Base-by-base conservation (phyloP, 495 filamentous ascomycete species). In the Xanthoparmelia taractica region DNA sequence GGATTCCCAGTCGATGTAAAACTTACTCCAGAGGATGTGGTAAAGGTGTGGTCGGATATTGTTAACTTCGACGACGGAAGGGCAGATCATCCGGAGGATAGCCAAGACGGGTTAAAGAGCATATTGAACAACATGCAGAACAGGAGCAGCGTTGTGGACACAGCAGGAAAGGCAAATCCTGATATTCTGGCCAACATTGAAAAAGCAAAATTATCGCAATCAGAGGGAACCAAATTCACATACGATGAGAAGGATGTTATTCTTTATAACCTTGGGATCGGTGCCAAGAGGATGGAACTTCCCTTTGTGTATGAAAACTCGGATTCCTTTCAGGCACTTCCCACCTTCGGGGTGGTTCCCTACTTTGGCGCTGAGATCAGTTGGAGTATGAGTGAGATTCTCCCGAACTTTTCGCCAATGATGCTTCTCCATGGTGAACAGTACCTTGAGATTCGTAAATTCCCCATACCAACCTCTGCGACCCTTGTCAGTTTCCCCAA, bases 341-440 rank as follows among this genome's bases (percentile, higher is more conserved):
- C 94, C 47, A 96, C 92, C 37, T 98, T 89, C 74, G 94, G 91
- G 75, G 95, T 97, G 59, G 84, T 98, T 72, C 95, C 94, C 23
- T 87, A 85, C 73, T 97, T 98, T 78, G 87, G 88, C 79, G 86
- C 92, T 67, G 79, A 85, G 65, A 79, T 83, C 58, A 91, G 95
- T 59, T 98, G 87, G 80, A 84, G 78, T 78, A 78, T 93, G 67
- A 82, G 86, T 65, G 90, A 96, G 31, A 78, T 98, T 65, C 86
- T 97, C 48, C 90, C 91, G 71, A 90, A 97, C 78, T 98, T 96
- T 83, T 89, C 83, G 8, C 93, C 92, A 66, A 98, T 97, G 95
- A 96, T 97, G 92, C 85, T 98, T 58, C 87, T 98, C 25, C 94
- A 98, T 80, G 94, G 94, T 70, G 94, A 98, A 79, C 94, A 98